phyloP scores from a whole-genome alignment of 305 asterid genomes.

The Fraxinus velutina region DNA sequence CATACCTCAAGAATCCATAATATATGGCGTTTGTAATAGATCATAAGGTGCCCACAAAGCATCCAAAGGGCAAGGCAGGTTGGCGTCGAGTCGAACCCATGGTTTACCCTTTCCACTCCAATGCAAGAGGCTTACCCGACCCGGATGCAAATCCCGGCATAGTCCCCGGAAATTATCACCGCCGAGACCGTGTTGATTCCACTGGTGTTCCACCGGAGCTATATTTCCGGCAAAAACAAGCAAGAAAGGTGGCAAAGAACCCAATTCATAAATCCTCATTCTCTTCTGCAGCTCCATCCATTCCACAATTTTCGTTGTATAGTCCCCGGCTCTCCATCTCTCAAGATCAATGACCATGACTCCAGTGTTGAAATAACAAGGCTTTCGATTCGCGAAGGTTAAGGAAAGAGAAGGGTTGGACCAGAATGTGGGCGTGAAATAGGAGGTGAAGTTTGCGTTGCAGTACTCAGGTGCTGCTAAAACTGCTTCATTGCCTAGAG shows the following conservation, averaged over 20 bases:
- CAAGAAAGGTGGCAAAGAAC: conserved; percentile 82
- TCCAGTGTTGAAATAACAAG: conserved; percentile 88
- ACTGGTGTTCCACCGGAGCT: conserved; percentile 81
- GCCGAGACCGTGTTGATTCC: conserved; percentile 97
- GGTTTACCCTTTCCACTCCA: conserved; percentile 98
- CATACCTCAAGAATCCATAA: conserved; percentile 62
- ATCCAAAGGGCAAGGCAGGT: conserved; percentile 76
- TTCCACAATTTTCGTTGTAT: conserved; percentile 62
- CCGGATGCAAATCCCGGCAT: conserved; percentile 80
- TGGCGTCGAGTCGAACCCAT: conserved; percentile 71
- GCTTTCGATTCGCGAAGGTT: conserved; percentile 56
- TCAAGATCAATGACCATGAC: conserved; percentile 80
- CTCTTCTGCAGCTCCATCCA: conserved; percentile 98
- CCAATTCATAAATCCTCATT: conserved; percentile 82
- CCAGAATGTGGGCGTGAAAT: conserved; percentile 94
- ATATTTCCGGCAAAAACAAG: conserved; percentile 82
- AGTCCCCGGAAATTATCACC: conserved; percentile 83
- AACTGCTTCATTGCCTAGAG: conserved; percentile 42
- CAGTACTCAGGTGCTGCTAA: conserved; percentile 91
- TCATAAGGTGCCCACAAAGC: conserved; percentile 93
- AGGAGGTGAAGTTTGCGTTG: conserved; percentile 80
- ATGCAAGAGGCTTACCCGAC: conserved; percentile 83
- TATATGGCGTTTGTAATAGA: conserved; percentile 47
- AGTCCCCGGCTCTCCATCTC: conserved; percentile 65
- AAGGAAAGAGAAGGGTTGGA: conserved; percentile 72